Evolutionary conservation across 129 eudicot genomes (phyloP).

Genomic region (Pulicaria dysenterica): DNA sequence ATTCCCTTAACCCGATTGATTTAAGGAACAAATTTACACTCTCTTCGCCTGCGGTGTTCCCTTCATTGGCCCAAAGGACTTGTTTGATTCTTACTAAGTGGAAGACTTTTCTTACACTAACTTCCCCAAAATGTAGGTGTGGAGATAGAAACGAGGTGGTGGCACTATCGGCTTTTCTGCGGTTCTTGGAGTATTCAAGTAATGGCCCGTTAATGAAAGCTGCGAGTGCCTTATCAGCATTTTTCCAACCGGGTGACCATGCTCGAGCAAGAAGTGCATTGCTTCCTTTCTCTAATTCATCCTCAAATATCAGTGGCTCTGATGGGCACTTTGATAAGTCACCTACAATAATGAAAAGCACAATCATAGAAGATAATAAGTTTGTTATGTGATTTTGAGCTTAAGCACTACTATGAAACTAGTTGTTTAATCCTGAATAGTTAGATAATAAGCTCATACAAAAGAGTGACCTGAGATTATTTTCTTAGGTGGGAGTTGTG

Average conservation of each 20-base stretch:
- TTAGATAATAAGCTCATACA: neutral
- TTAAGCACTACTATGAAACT: no score
- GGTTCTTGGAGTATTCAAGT: conserved; percentile 69
- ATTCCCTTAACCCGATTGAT: conserved; percentile 81
- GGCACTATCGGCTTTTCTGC: conserved; percentile 76
- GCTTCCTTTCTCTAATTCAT: conserved; percentile 81
- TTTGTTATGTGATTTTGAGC: neutral
- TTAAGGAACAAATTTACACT: conserved; percentile 80
- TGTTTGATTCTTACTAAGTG: conserved; percentile 78
- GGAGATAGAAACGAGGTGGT: conserved; percentile 95
- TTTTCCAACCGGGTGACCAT: conserved; percentile 98
- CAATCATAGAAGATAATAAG: no score
- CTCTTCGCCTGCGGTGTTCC: conserved; percentile 78
- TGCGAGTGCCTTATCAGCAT: conserved; percentile 79
- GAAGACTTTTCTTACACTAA: conserved; percentile 77
- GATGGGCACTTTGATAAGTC: conserved; percentile 68
- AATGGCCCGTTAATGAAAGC: conserved; percentile 71
- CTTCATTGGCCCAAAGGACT: conserved; percentile 84
- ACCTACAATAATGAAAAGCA: conserved; percentile 37
- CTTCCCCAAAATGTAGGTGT: conserved; percentile 84
- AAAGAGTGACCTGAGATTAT: conserved; percentile 62
- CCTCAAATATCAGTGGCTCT: conserved; percentile 64
- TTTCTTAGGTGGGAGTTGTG: conserved; percentile 85
- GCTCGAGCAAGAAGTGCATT: conserved; percentile 93
- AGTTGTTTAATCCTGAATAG: neutral